Evolutionary conservation across 2,329 filamentous ascomycete species (phyloP).

Genomic region (Cephalotrichum gorgonifer): DNA sequence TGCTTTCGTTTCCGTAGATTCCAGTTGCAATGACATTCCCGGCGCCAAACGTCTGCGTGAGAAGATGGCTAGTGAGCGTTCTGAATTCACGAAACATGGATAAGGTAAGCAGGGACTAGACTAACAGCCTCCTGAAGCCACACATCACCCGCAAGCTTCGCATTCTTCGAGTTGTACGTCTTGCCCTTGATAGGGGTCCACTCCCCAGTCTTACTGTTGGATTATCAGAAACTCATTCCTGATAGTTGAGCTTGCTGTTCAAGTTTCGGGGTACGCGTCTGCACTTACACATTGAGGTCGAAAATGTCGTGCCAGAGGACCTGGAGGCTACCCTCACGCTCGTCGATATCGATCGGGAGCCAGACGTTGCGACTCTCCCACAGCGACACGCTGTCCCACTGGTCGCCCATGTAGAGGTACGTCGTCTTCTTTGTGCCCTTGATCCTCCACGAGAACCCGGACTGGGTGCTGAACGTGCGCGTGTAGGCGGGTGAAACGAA

Average conservation of each 20-base stretch:
- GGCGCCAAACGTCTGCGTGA: slow-evolving; percentile 32
- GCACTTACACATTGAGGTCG: slow-evolving; percentile 35
- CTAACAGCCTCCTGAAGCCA: slow-evolving; percentile 37
- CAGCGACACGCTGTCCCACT: slow-evolving; percentile 39
- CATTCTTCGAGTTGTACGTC: slow-evolving; percentile 32
- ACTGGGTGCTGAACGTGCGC: slow-evolving; percentile 40
- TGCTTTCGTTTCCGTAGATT: slow-evolving; percentile 42
- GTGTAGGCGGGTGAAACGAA: slow-evolving; percentile 37
- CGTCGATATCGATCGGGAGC: slow-evolving; percentile 41
- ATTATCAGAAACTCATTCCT: background rate
- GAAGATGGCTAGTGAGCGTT: slow-evolving; percentile 9
- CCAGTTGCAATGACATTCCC: slow-evolving; percentile 35
- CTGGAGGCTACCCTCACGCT: slow-evolving; percentile 33
- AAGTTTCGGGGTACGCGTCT: slow-evolving; percentile 31
- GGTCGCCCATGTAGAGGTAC: slow-evolving; percentile 36
- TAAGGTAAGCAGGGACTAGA: background rate
- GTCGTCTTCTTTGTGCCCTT: slow-evolving; percentile 37
- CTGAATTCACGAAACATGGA: too few species aligned
- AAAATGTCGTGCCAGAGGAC: slow-evolving; percentile 44
- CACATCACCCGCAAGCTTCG: slow-evolving; percentile 29
- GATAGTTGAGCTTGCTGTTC: slow-evolving; percentile 34
- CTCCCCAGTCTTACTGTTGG: slow-evolving; percentile 29
- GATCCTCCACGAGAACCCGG: slow-evolving; percentile 36
- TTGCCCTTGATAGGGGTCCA: slow-evolving; percentile 34
- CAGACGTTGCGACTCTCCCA: slow-evolving; percentile 47